Evolutionary conservation across 495 filamentous ascomycete genomes (phyloP), one percentile per base, ranked within the genome.

Genomic region (Podospora australis): DNA sequence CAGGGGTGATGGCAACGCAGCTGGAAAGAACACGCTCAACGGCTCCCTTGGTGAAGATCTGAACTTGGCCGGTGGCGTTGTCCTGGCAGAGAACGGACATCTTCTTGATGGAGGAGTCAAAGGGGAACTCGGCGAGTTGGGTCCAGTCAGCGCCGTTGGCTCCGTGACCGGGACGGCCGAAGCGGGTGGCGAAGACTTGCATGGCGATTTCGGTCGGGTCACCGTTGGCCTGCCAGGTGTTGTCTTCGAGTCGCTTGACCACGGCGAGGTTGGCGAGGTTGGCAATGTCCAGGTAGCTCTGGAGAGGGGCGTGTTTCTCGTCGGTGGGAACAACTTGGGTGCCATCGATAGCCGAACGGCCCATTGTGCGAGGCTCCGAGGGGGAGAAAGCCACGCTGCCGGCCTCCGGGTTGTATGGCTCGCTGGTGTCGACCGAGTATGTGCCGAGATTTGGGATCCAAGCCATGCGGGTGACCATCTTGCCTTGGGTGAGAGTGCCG

Each of bases 201-300:
- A 92, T 71, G 16, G 87, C 87, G 51, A 90, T 86, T 58, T 91
- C 87, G 4, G 87, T 92, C 13, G 87, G 87, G 54, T 91, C 87
- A 4, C 87, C 87, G 14, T 80, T 80, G 2, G 86, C 78, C 51
- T 78, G 72, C 87, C 87, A 92, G 14, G 16, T 10, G 21, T 25
- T 28, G 17, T 60, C 68, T 61, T 43, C 67, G 59, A 62, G 71
- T 56, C 48, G 43, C 2, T 38, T 47, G 44, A 47, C 32, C 30
- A 22, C 39, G 19, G 44, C 44, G 6, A 47, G 21, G 22, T 47
- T 47, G 30, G 44, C 44, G 23, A 47, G 44, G 10, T 20, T 25
- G 17, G 44, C 44, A 47, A 47, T 19, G 32, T 47, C 44, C 10
- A 47, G 32, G n/a, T 47, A 47, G 17, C 39, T 30, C 13, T 24